Evolutionary conservation across 768 basidiomycete genomes (phyloP), one percentile per base, ranked within the genome.

Genomic region (Trametes meyenii): DNA sequence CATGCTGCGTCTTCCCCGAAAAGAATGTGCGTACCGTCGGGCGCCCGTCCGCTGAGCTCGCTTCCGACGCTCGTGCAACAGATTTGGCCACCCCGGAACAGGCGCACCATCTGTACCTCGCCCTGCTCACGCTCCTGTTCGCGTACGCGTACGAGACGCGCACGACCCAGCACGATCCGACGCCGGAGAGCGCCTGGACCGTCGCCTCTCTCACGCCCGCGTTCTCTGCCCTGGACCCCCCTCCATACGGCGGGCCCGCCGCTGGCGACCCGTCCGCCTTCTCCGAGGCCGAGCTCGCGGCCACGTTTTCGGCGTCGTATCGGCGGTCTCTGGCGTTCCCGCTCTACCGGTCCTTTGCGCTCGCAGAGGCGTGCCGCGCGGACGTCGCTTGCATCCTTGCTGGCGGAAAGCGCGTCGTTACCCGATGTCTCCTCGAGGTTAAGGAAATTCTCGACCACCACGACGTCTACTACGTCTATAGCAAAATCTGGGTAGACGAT

Each of bases 151-250:
- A 95, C 71, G 92, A 95, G 63, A 79, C 83, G 51, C 86, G 92
- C 42, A 91, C 88, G 5, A 91, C 86, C 0, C 85, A 88, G 62
- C 78, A 80, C 50, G 92, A 95, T 62, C 85, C 91, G n/a, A 92
- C 89, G 2, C 82, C 90, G 7, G 93, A 95, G 73, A 94, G 92
- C 71, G 88, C 90, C 14, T 95, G 92, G 92, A 95, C 93, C 2
- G 80, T 95, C 55, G 81, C 85, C 65, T 79, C 76, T 33, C 79
- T 95, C 52, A 84, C 83, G 13, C 87, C 92, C 49, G 84, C 85
- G 2, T 92, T 95, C 74, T 85, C 92, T n/a, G 88, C 92, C 0
- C 84, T 95, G 33, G 89, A 93, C 70, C 85, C 87, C 29, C 83
- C 86, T 21, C 81, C 81, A n/a, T 85, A 83, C 65, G 56, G 40